These are phyloP conservation scores for Spergularia marina DNA, from an alignment of 148 eudicot species.

Conservation along the genomic window DNA sequence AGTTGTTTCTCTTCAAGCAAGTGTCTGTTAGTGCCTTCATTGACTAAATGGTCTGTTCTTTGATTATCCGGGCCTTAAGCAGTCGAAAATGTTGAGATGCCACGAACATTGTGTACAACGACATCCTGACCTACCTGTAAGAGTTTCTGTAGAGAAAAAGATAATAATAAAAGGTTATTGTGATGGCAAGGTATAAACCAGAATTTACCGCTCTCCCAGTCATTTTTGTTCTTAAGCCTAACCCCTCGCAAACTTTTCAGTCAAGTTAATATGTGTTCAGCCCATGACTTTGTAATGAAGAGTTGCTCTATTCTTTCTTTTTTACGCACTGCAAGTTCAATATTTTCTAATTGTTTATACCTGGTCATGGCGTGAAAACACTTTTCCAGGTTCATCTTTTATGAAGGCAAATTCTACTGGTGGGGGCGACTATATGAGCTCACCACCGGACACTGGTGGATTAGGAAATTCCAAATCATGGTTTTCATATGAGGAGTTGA, in stretches of 20 bases:
- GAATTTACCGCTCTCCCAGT: not conserved
- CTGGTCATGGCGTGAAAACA: not conserved
- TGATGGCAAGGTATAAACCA: not conserved
- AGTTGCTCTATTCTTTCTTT: not conserved
- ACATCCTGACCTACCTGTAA: not conserved
- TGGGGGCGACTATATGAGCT: slow-evolving; percentile 43
- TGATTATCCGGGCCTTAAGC: not conserved
- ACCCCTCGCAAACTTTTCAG: not conserved
- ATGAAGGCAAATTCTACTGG: slow-evolving; percentile 35
- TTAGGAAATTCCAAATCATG: slow-evolving; percentile 59
- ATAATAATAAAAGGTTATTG: not conserved
- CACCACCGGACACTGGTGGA: slow-evolving; percentile 49
- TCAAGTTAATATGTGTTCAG: no score
- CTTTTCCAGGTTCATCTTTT: slow-evolving; percentile 33
- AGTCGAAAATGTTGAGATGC: not conserved
- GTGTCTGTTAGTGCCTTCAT: no score
- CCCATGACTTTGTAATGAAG: not conserved
- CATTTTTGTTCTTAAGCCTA: not conserved
- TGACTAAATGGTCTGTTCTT: not conserved
- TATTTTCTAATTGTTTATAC: not conserved
- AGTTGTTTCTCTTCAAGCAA: not conserved
- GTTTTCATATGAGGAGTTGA: slow-evolving; percentile 78
- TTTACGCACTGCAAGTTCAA: no score
- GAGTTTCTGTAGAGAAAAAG: not conserved
- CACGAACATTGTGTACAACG: not conserved